phyloP scores from a whole-genome alignment of 805 yeast species.

The Myxozyma nipponensis region DNA sequence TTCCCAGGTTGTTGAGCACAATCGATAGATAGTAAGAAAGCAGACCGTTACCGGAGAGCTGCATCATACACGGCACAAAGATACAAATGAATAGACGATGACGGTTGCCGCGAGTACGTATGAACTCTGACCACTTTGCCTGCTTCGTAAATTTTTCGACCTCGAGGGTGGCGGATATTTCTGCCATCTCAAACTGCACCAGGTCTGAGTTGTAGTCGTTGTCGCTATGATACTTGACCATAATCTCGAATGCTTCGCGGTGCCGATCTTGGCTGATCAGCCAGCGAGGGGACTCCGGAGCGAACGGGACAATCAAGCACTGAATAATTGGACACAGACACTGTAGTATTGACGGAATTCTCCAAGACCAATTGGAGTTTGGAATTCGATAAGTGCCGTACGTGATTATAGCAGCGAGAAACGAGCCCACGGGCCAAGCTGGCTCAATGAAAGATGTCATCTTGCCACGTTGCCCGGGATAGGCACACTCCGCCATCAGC shows the following conservation, averaged over 20 bases:
- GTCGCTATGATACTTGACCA: slow-evolving; percentile 44
- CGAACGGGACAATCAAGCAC: slow-evolving; percentile 48
- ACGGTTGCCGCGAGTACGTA: slow-evolving; percentile 42
- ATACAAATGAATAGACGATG: slow-evolving; percentile 42
- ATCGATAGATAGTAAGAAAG: slow-evolving; percentile 50
- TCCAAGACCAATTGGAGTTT: slow-evolving; percentile 45
- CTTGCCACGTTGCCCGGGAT: slow-evolving; percentile 13
- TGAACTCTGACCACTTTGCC: slow-evolving; percentile 41
- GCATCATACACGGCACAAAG: slow-evolving; percentile 42
- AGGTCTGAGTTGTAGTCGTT: slow-evolving; percentile 34
- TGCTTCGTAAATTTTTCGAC: slow-evolving; percentile 39
- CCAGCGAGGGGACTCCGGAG: slow-evolving; percentile 66
- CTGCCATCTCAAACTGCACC: slow-evolving; percentile 42
- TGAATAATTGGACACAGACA: slow-evolving; percentile 46
- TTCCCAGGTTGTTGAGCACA: slow-evolving; percentile 53
- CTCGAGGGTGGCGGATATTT: slow-evolving; percentile 42
- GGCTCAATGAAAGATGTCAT: slow-evolving; percentile 9
- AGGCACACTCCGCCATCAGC: slow-evolving; percentile 12
- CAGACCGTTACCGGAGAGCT: slow-evolving; percentile 51
- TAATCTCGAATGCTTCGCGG: slow-evolving; percentile 50
- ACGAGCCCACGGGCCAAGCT: slow-evolving; percentile 41
- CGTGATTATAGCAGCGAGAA: slow-evolving; percentile 49
- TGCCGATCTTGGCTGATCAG: slow-evolving; percentile 54
- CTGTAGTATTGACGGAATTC: slow-evolving; percentile 53
- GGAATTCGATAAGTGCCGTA: slow-evolving; percentile 41